Conservation (phyloP, 2,329 filamentous ascomycete genomes). For the Cladophialophora immunda region DNA sequence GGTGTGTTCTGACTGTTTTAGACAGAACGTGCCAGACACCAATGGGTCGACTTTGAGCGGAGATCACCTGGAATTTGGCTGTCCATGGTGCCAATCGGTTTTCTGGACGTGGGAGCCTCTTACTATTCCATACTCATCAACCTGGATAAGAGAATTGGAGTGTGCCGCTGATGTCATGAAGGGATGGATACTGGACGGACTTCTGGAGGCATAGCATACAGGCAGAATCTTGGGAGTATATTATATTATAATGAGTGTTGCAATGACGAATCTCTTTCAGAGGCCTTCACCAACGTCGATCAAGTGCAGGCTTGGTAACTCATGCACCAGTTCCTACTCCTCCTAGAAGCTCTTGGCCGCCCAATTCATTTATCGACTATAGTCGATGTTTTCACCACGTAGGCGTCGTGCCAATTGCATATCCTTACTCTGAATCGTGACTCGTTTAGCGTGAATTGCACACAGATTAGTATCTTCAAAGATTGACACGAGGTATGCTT, state of each 20-base stretch:
- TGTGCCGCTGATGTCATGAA: neutral
- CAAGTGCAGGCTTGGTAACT: too few species aligned
- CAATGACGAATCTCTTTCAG: too few species aligned
- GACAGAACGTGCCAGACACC: neutral
- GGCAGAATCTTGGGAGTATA: conserved; percentile 31
- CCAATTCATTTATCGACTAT: conserved; percentile 80
- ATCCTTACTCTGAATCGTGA: conserved; percentile 92
- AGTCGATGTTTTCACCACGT: conserved; percentile 70
- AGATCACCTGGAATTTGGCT: neutral
- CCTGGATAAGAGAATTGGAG: neutral
- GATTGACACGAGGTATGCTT: conserved; percentile 96
- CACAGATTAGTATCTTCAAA: conserved; percentile 99
- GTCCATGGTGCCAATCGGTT: neutral
- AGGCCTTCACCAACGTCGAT: too few species aligned
- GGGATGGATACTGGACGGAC: neutral
- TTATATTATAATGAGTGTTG: too few species aligned
- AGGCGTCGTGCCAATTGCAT: conserved; percentile 96
- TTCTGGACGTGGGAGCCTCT: neutral
- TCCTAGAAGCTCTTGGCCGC: too few species aligned
- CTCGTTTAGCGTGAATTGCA: conserved; percentile 97
- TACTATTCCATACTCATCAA: neutral
- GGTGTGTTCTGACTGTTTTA: neutral
- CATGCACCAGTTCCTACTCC: too few species aligned
- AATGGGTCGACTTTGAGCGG: neutral
- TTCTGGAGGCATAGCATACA: neutral